These are phyloP conservation scores for Blastobotrys robertii DNA, from an alignment of 805 yeast species.

Conservation along the genomic window DNA sequence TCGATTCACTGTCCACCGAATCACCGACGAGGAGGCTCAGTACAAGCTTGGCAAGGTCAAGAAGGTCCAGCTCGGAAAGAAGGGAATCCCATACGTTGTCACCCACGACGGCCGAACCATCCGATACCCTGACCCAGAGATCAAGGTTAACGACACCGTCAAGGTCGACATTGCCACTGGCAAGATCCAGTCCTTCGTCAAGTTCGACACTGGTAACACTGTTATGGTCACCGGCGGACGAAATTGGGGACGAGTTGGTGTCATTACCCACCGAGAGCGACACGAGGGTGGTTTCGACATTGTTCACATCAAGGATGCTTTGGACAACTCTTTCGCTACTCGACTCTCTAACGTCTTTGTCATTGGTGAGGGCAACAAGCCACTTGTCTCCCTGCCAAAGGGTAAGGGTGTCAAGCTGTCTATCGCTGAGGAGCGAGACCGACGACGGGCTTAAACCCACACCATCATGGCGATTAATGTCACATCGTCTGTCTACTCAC, in stretches of 20 bases:
- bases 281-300: slow-evolving; percentile 98
- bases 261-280: slow-evolving; percentile 90
- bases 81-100: slow-evolving; percentile 95
- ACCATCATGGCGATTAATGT: too few species aligned
- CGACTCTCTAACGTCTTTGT: slow-evolving; percentile 89
- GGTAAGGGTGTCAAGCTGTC: slow-evolving; percentile 97
- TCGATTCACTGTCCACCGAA: slow-evolving; percentile 99
- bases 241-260: slow-evolving; percentile 97
- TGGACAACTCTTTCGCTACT: slow-evolving; percentile 93
- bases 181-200: slow-evolving; percentile 80
- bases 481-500: too few species aligned
- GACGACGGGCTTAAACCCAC: slow-evolving; percentile 70
- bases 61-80: slow-evolving; percentile 97
- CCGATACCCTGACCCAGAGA: slow-evolving; percentile 98
- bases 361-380: slow-evolving; percentile 93
- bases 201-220: slow-evolving; percentile 86
- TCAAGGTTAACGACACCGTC: slow-evolving; percentile 96
- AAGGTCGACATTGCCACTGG: slow-evolving; percentile 95
- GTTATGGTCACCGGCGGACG: slow-evolving; percentile 97
- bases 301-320: slow-evolving; percentile 91
- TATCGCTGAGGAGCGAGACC: slow-evolving; percentile 96
- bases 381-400: slow-evolving; percentile 92
- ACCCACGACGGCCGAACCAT: slow-evolving; percentile 99
- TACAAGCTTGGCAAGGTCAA: slow-evolving; percentile 98
- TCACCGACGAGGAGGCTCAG: slow-evolving; percentile 95